Conservation (phyloP, 176 grass and related monocot species). For the Juncus inflexus region DNA sequence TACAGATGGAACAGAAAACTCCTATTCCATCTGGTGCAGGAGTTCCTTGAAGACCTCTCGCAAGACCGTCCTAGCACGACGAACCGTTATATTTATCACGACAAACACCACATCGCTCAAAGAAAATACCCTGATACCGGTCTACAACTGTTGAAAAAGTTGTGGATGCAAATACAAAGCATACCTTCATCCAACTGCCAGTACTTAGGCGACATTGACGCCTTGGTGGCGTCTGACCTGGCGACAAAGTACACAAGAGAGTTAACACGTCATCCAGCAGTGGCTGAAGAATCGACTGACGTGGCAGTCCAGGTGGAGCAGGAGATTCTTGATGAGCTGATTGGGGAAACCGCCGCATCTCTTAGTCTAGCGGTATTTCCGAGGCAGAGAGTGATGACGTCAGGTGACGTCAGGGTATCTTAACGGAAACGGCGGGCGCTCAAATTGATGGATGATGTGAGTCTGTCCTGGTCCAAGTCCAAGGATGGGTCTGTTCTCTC, state of each 20-base stretch:
- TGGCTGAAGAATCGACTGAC: conserved; percentile 36
- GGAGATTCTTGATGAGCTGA: conserved; percentile 45
- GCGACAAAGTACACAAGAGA: conserved; percentile 8
- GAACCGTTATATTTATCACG: neutral
- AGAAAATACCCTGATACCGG: neutral
- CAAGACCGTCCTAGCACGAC: neutral
- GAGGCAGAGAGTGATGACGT: neutral
- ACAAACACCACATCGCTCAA: neutral
- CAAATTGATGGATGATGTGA: conserved; percentile 21
- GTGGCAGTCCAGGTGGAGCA: conserved; percentile 51
- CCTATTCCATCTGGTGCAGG: conserved; percentile 62
- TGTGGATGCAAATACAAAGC: conserved; percentile 34
- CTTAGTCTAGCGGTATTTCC: neutral
- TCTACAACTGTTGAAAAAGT: conserved; percentile 19
- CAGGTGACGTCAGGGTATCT: conserved; percentile 24
- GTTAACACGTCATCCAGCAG: conserved; percentile 34
- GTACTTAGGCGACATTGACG: conserved; percentile 66
- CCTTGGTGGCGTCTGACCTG: conserved; percentile 51
- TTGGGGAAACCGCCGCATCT: conserved; percentile 42
- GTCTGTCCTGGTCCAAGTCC: neutral
- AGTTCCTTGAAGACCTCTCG: conserved; percentile 40
- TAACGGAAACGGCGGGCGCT: conserved; percentile 36
- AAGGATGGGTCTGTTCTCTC: neutral
- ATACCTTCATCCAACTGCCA: conserved; percentile 59
- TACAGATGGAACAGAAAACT: conserved; percentile 88